phyloP scores from a whole-genome alignment of 352 stramenopile genomes.

The Phytophthora colocasiae region DNA sequence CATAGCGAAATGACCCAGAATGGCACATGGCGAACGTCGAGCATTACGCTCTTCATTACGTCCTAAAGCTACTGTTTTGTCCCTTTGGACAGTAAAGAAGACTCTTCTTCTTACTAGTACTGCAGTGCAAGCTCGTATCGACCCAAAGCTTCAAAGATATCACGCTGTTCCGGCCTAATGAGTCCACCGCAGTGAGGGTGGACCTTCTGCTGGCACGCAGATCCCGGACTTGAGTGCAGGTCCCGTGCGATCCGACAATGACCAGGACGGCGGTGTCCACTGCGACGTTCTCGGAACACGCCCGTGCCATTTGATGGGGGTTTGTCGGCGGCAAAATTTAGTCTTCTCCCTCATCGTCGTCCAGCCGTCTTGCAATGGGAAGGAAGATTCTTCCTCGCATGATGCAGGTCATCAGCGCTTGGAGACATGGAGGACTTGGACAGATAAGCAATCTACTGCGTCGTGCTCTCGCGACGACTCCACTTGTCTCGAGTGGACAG shows the following conservation, averaged over 20 bases:
- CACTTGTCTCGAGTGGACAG: constrained; percentile 7
- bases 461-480: constrained; percentile 19
- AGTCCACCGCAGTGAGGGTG: constrained; percentile 24
- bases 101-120: not conserved
- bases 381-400: constrained; percentile 27
- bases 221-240: constrained; percentile 31
- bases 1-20: constrained; percentile 13
- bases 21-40: constrained; percentile 13
- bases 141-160: constrained; percentile 28
- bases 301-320: constrained; percentile 22
- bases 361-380: constrained; percentile 4
- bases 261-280: constrained; percentile 14
- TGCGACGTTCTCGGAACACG: constrained; percentile 38
- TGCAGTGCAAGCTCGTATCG: not conserved
- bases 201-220: constrained; percentile 38
- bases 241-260: constrained; percentile 37
- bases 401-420: constrained; percentile 8
- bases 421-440: constrained; percentile 18
- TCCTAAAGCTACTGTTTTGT: no score
- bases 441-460: constrained; percentile 26
- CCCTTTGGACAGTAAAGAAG: not conserved
- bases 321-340: constrained; percentile 11
- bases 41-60: constrained; percentile 1
- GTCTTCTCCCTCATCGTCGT: constrained; percentile 17
- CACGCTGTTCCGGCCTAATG: constrained; percentile 17